Evolutionary conservation across 441 rosid genomes (phyloP).

Genomic region (Francoa sonchifolia): DNA sequence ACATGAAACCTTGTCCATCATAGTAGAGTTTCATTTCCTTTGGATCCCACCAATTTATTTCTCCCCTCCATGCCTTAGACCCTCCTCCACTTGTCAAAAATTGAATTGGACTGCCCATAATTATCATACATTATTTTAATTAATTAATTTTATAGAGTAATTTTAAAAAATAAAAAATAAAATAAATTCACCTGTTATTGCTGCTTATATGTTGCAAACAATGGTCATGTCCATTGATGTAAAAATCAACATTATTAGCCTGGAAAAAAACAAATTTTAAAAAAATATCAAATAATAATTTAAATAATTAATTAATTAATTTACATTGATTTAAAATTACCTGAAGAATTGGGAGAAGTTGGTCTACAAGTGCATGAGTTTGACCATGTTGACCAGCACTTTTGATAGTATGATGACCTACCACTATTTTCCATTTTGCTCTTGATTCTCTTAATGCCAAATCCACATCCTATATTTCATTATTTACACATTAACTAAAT

Average conservation of each 20-base stretch:
- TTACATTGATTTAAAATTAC: constrained; percentile 16
- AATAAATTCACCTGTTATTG: constrained; percentile 20
- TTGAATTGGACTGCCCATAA: constrained; percentile 28
- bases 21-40: constrained; percentile 38
- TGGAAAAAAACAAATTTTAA: constrained; percentile 5
- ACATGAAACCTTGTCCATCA: constrained; percentile 74
- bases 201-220: constrained; percentile 41
- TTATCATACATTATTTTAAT: background rate
- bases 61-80: constrained; percentile 74
- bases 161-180: background rate
- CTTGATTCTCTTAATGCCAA: constrained; percentile 29
- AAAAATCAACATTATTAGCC: constrained; percentile 40
- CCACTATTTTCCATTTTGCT: constrained; percentile 72
- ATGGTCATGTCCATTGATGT: constrained; percentile 51
- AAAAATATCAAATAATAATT: background rate
- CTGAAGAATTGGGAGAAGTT: constrained; percentile 60
- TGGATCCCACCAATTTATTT: constrained; percentile 16
- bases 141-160: background rate
- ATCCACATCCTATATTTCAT: constrained; percentile 63
- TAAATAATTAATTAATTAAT: background rate
- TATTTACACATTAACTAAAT: background rate
- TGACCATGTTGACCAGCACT: constrained; percentile 60
- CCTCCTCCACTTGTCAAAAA: constrained; percentile 65
- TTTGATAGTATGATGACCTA: constrained; percentile 73
- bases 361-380: constrained; percentile 40